These are phyloP conservation scores for Zanthoxylum bungeanum DNA, from an alignment of 345 rosid genomes.

Conservation along the genomic window DNA sequence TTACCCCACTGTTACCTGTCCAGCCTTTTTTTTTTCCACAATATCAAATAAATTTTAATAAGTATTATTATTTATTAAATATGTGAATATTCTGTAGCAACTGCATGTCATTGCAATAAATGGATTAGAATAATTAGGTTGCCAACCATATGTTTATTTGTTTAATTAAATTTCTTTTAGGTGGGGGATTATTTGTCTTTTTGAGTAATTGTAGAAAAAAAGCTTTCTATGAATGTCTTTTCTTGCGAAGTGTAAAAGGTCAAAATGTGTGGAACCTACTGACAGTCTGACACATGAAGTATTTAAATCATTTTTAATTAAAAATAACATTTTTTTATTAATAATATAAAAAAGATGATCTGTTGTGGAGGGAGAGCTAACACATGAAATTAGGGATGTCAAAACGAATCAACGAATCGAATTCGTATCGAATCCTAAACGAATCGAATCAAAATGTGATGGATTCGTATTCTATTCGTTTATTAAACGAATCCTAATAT, in stretches of 20 bases:
- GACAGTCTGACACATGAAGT: conserved; percentile 18
- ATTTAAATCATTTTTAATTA: background rate
- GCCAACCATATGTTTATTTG: conserved; percentile 16
- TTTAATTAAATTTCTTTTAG: background rate
- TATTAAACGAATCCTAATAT: too few relatives aligned
- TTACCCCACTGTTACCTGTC: conserved; percentile 10
- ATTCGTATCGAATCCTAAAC: too few relatives aligned
- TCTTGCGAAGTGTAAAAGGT: conserved; percentile 42
- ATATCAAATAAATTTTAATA: background rate
- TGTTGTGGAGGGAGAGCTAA: background rate
- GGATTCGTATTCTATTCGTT: too few relatives aligned
- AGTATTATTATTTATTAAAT: background rate
- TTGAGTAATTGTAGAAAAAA: conserved; percentile 7
- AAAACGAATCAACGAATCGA: too few relatives aligned
- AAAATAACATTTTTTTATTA: background rate
- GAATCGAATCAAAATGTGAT: too few relatives aligned
- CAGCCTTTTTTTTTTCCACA: conserved; percentile 8
- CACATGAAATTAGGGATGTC: background rate
- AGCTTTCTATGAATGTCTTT: conserved; percentile 35
- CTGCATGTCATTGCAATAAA: background rate
- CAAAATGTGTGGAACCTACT: conserved; percentile 38
- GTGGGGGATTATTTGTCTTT: background rate
- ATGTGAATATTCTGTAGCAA: background rate
- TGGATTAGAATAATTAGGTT: background rate
- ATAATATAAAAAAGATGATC: background rate